Conservation (phyloP, 176 grass and related monocot species). For the Pontederia paniculata region DNA sequence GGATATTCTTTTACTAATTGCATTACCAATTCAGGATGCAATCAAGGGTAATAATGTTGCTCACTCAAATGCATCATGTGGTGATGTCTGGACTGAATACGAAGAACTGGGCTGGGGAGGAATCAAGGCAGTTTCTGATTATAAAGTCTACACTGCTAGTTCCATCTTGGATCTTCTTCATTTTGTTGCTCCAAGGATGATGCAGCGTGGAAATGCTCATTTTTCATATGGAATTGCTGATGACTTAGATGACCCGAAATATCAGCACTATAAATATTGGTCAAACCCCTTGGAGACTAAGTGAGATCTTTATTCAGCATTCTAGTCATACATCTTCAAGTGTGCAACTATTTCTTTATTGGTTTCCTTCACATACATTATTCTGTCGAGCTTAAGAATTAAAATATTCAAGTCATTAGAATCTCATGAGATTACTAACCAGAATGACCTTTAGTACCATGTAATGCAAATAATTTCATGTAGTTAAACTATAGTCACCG, state of each 20-base stretch:
- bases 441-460: too few species aligned
- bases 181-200: conserved; percentile 98
- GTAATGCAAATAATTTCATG: too few species aligned
- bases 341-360: too few species aligned
- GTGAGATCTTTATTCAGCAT: conserved; percentile 29
- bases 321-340: not conserved
- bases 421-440: too few species aligned
- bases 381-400: too few species aligned
- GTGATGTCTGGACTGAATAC: conserved; percentile 97
- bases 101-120: conserved; percentile 86
- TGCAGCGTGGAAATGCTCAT: conserved; percentile 82
- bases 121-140: conserved; percentile 83
- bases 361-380: too few species aligned
- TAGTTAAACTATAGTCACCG: too few species aligned
- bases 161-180: conserved; percentile 75
- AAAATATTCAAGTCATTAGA: too few species aligned
- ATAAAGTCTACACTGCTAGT: conserved; percentile 71
- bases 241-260: conserved; percentile 81
- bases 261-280: conserved; percentile 90
- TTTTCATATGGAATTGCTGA: conserved; percentile 96
- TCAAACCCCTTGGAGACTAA: conserved; percentile 97
- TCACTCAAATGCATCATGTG: conserved; percentile 66
- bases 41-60: conserved; percentile 66
- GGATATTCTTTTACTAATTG: conserved; percentile 18
- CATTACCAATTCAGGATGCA: conserved; percentile 38